These are phyloP conservation scores for Vigna radiata DNA, from an alignment of 306 rosid species.

Conservation along the genomic window DNA sequence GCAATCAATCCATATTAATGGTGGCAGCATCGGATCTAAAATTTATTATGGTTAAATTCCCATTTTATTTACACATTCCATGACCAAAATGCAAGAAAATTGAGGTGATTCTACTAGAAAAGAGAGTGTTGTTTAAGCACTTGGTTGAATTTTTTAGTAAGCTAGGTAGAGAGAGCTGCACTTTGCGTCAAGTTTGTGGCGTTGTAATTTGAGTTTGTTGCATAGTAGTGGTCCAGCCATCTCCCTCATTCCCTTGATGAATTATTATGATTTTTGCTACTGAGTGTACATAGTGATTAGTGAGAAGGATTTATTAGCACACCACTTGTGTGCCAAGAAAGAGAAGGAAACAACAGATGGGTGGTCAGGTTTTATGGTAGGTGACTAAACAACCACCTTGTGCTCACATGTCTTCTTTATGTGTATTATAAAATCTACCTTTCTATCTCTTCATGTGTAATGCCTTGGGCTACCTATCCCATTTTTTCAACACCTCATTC, in stretches of 20 bases:
- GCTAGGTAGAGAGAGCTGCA: slow-evolving; percentile 15
- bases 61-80: not conserved
- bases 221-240: slow-evolving; percentile 54
- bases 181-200: slow-evolving; percentile 40
- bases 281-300: slow-evolving; percentile 45
- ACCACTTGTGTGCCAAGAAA: slow-evolving; percentile 57
- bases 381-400: slow-evolving; percentile 98
- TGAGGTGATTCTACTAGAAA: not conserved
- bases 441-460: slow-evolving; percentile 47
- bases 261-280: slow-evolving; percentile 46
- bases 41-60: slow-evolving; percentile 1
- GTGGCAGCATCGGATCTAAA: slow-evolving; percentile 18
- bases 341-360: slow-evolving; percentile 56
- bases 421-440: slow-evolving; percentile 54
- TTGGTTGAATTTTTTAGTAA: slow-evolving; percentile 29
- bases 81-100: not conserved
- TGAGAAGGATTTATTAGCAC: slow-evolving; percentile 59
- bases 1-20: slow-evolving; percentile 28
- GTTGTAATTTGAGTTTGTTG: slow-evolving; percentile 31
- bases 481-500: slow-evolving; percentile 66
- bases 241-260: slow-evolving; percentile 39
- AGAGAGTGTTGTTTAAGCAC: not conserved
- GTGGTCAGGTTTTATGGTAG: slow-evolving; percentile 85
- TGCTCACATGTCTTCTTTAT: slow-evolving; percentile 69
- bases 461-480: slow-evolving; percentile 54